These are phyloP conservation scores for Metschnikowia lachancei DNA, from an alignment of 805 yeast genomes.

Conservation along the genomic window DNA sequence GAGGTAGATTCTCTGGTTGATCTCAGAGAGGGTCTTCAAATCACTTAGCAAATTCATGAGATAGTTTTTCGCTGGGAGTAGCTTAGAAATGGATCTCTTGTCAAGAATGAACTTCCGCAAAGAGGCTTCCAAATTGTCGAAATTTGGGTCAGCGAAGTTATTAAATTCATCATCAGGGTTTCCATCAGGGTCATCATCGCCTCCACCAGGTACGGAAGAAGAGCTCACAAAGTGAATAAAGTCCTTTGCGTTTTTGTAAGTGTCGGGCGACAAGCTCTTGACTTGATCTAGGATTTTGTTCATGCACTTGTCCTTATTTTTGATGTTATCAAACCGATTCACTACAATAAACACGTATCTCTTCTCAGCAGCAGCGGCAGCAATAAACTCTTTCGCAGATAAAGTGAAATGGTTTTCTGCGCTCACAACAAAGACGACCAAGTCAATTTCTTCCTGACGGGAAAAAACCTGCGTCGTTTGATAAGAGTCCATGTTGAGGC, in stretches of 20 bases:
- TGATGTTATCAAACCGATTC: conserved; percentile 84
- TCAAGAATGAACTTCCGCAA: conserved; percentile 83
- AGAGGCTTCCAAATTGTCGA: conserved; percentile 81
- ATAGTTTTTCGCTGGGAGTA: conserved; percentile 91
- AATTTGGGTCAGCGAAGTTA: conserved; percentile 54
- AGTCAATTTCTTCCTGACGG: conserved; percentile 94
- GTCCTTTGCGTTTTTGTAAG: conserved; percentile 81
- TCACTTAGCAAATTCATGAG: conserved; percentile 68
- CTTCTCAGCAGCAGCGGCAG: conserved; percentile 87
- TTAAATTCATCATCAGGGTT: conserved; percentile 27
- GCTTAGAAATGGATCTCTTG: conserved; percentile 82
- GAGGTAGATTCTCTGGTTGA: conserved; percentile 57
- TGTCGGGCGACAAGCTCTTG: conserved; percentile 80
- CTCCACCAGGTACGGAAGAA: conserved; percentile 42
- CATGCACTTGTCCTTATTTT: conserved; percentile 76
- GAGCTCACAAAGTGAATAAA: conserved; percentile 92
- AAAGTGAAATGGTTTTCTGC: conserved; percentile 95
- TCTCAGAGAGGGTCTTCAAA: conserved; percentile 52
- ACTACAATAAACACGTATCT: conserved; percentile 91
- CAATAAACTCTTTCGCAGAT: conserved; percentile 89
- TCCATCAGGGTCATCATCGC: conserved; percentile 32
- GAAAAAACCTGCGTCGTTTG: conserved; percentile 95
- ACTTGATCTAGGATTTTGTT: conserved; percentile 80
- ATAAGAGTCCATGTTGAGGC: conserved; percentile 86
- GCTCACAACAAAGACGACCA: conserved; percentile 92